phyloP scores from a whole-genome alignment of 2,329 filamentous ascomycete species.

The Trichoderma simmonsii region DNA sequence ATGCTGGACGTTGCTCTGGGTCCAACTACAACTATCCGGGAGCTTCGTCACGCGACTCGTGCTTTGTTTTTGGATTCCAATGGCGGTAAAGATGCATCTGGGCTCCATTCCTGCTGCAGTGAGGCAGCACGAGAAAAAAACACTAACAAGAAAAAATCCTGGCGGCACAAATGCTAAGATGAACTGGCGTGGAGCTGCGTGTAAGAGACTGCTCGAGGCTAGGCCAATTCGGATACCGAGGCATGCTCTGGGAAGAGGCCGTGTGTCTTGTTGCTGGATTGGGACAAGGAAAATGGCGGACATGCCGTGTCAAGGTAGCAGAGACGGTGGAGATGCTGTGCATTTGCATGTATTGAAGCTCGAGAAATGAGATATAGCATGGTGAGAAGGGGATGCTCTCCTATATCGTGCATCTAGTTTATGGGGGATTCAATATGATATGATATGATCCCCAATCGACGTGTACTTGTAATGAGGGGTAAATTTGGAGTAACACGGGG shows the following conservation, averaged over 20 bases:
- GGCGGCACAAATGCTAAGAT: not conserved
- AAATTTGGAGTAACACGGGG: not conserved
- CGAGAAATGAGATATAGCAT: not conserved
- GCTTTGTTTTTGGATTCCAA: not conserved
- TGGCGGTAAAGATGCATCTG: slow-evolving; percentile 5
- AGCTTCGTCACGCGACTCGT: slow-evolving; percentile 15
- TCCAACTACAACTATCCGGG: not conserved
- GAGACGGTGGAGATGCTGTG: not conserved
- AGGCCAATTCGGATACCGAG: slow-evolving; percentile 13
- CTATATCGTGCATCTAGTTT: not conserved
- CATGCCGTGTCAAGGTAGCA: not conserved
- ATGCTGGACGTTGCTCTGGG: not conserved
- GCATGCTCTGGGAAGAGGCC: not conserved
- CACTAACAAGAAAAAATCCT: not conserved
- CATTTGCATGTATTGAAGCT: not conserved
- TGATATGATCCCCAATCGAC: not conserved
- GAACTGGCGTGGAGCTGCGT: slow-evolving; percentile 10
- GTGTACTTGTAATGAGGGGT: not conserved
- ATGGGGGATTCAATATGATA: not conserved
- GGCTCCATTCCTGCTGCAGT: slow-evolving; percentile 6
- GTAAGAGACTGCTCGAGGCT: not conserved
- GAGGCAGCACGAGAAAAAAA: not conserved
- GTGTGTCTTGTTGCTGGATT: slow-evolving; percentile 4
- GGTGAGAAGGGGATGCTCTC: not conserved
- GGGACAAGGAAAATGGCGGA: slow-evolving; percentile 2